Base-by-base conservation (phyloP, 2,329 filamentous ascomycete genomes). In the Cytospora paraplurivora region DNA sequence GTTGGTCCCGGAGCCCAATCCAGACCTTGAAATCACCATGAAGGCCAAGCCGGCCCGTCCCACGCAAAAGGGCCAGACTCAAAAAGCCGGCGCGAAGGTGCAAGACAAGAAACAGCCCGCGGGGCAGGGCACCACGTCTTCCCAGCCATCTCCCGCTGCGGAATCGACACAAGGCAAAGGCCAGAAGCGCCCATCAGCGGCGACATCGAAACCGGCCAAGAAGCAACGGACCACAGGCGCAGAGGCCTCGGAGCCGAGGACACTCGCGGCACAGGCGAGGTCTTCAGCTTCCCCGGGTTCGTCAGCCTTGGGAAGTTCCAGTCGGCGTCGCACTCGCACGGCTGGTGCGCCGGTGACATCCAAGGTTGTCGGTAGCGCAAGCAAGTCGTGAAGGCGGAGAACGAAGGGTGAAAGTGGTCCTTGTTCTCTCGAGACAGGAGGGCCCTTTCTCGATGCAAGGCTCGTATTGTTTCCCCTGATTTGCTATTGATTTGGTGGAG, bases 21-120 rank as follows among this genome's bases (percentile, higher is more conserved):
- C 35, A 38, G 54, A 56, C 21, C 33, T 56, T 27, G 54, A 15
- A 12, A 47, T 47, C 44, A 21, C n/a, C n/a, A 47, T 47, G 44
- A 7, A 21, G 10, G 5, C 5, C n/a, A 21, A n/a, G 17, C n/a
- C 44, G 44, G 15, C 44, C 4, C 12, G 15, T 17, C 7, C 44
- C 44, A 4, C 38, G 7, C 15, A 15, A 44, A 8, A 6, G 38
- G 7, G 15, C 5, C 4, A 44, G 38, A n/a, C 38, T 7, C 38
- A 5, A n/a, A 15, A 44, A n/a, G 5, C 38, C 8, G 17, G 5
- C 4, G 38, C 38, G 17, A 44, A 17, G 15, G 17, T n/a, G 38
- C 38, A 44, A 44, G 38, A 44, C 15, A 44, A 17, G 4, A 44
- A 13, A 5, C 13, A 1, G 15, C 38, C n/a, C 17, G 17, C 4